Percentiles rank a stretch among this genome's conserved stretches.
These are phyloP conservation scores for Metarhizium humberi DNA, from an alignment of 2,329 filamentous ascomycete genomes.

Conservation along the genomic window DNA sequence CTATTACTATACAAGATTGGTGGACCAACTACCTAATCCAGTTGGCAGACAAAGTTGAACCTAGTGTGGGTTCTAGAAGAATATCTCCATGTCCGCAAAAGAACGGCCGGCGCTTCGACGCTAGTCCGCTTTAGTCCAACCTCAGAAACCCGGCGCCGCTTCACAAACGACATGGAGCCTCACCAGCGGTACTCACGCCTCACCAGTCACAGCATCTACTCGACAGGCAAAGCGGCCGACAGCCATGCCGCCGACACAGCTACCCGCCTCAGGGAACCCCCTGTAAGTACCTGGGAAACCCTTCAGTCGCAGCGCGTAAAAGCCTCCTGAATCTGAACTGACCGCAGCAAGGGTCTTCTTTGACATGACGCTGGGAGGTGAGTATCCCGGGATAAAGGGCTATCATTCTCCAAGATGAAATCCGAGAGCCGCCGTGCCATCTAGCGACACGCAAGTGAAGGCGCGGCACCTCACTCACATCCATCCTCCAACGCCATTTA, in stretches of 20 bases:
- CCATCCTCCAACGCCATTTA: no score
- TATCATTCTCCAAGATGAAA: no score
- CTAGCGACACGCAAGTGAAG: no score
- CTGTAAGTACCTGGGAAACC: constrained; percentile 27
- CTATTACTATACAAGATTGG: no score
- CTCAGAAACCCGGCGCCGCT: background rate
- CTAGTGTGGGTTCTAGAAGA: background rate
- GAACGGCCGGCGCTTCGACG: background rate
- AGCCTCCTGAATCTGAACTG: no score
- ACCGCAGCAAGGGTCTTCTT: constrained; percentile 49
- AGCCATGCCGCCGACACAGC: constrained; percentile 34
- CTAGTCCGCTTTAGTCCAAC: background rate
- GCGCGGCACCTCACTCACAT: no score
- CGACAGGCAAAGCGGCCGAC: background rate
- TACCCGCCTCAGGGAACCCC: constrained; percentile 37
- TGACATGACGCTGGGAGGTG: constrained; percentile 71
- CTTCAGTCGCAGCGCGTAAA: background rate
- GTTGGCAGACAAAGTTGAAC: no score
- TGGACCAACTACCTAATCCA: no score
- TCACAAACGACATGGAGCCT: no score
- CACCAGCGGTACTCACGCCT: no score
- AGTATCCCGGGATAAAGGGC: constrained; percentile 13
- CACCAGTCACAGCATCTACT: no score
- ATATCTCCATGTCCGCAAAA: background rate
- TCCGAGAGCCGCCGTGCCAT: no score